Base-by-base conservation (phyloP, 148 eudicot genomes). In the Chenopodium album region DNA sequence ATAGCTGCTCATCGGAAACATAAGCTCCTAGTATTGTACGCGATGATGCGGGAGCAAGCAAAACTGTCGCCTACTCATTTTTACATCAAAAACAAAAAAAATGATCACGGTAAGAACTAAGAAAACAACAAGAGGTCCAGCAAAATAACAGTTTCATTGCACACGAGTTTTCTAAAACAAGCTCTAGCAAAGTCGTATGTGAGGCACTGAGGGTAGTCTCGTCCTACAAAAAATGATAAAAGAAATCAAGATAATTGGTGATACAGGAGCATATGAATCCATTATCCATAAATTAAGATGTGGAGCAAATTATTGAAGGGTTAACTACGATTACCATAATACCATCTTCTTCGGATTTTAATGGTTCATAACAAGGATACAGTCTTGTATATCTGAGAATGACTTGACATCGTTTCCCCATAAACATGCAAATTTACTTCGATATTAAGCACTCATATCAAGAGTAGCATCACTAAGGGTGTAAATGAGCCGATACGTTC, bases 391-490 rank as follows among this genome's bases (percentile, higher is more conserved):
- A 26, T 91, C 94, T 19, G 89, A 78, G 81, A 94, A 94, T 56
- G 89, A 83, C 86, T 86, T 87, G 31, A 92, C 92, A 76, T 94
- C 97, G 74, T 82, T 83, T 71, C 93, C 94, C 97, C 94, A 92
- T 59, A 26, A 94, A 77, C 98, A 97, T 94, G 91, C 87, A 78
- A 77, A 85, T 84, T 28, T n/a, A 31, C 64, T 56, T 29, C 16
- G 5, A 65, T 28, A 50, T 9, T 11, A 12, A 66, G 16, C 50
- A 74, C 13, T 62, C 41, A 28, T 47, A 32, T 11, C 64, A 62
- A 60, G 17, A 10, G 62, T 14, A 71, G 2, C n/a, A 75, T 46
- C 66, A 5, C 41, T 34, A 34, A 5, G 4, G 41, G 41, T 34
- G 5, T 34, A 34, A 34, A 34, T 34, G 4, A 34, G 41, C 41